Base-by-base conservation (phyloP, 306 rosid species). In the Prunus fruticosa region DNA sequence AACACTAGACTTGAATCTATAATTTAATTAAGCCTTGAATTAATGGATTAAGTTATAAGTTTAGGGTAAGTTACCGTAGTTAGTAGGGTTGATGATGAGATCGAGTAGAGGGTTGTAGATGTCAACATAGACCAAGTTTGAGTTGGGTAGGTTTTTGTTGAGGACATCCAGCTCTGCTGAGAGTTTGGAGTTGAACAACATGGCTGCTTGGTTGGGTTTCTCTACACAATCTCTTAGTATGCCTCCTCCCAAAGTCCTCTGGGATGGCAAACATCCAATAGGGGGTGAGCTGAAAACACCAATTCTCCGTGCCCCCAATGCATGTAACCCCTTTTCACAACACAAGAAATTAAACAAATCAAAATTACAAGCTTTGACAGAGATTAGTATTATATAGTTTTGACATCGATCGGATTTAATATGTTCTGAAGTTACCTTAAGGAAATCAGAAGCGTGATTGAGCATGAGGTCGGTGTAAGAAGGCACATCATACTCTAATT, bases 221-320 rank as follows among this genome's bases (percentile, higher is more conserved):
- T 76, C 76, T 10, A n/a, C 72, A 54, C 92, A 91, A 0, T 11
- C 50, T 82, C 90, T 82, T 67, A 49, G 52, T 12, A 56, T 3
- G 51, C 91, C 97, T 27, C 92, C 97, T 15, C 64, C 84, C 10
- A 87, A n/a, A 1, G 93, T 84, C 75, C 89, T 28, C 43, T 70
- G 70, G 0, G 86, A 81, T 61, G 94, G 97, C 61, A 89, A 25
- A 38, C 97, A 91, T 20, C 94, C 94, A 0, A 91, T 19, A 18
- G 97, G 86, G 1, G 94, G 94, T 50, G 87, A 81, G 19, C 87
- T 72, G n/a, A 89, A 77, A 23, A 83, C 80, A 13, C 84, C 94
- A 9, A 91, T 79, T 77, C 80, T 83, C 62, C 92, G 71, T 11
- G 34, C 81, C 38, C 97, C 93, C 51, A 80, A 2, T 50, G 62